A percentile compares a stretch with the other conserved stretches of the same genome.
These are phyloP conservation scores for Plasmodium inui DNA, from an alignment of 169 alveolate genomes.

Conservation along the genomic window DNA sequence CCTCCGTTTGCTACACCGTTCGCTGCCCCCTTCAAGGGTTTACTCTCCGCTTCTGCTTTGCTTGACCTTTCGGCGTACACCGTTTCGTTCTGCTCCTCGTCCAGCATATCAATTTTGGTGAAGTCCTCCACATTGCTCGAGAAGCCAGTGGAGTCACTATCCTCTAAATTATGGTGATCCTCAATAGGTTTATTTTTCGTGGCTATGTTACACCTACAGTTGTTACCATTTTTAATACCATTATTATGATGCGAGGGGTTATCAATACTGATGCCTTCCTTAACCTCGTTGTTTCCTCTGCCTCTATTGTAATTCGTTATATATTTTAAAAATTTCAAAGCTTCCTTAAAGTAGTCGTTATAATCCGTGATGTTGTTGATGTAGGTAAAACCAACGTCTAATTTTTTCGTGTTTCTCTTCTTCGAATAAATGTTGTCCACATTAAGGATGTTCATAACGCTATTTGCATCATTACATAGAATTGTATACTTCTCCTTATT, in stretches of 20 bases:
- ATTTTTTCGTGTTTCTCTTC: constrained; percentile 52
- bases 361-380: constrained; percentile 23
- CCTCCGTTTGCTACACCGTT: background rate
- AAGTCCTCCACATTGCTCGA: background rate
- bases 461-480: constrained; percentile 84
- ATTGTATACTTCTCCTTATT: constrained; percentile 76
- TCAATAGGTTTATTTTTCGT: background rate
- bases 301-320: constrained; percentile 25
- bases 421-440: constrained; percentile 31
- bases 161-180: background rate
- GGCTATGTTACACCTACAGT: background rate
- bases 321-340: constrained; percentile 48
- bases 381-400: constrained; percentile 68
- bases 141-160: constrained; percentile 28
- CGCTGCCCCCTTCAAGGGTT: background rate
- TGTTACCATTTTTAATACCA: background rate
- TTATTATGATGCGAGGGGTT: background rate
- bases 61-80: background rate
- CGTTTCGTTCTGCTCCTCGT: background rate
- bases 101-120: background rate
- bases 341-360: constrained; percentile 59
- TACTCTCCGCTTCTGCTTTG: background rate
- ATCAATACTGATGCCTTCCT: background rate
- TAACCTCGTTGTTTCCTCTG: constrained; percentile 2
- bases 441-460: constrained; percentile 69